Conservation (phyloP, 176 grass and related monocot genomes). For the Eleusine coracana region DNA sequence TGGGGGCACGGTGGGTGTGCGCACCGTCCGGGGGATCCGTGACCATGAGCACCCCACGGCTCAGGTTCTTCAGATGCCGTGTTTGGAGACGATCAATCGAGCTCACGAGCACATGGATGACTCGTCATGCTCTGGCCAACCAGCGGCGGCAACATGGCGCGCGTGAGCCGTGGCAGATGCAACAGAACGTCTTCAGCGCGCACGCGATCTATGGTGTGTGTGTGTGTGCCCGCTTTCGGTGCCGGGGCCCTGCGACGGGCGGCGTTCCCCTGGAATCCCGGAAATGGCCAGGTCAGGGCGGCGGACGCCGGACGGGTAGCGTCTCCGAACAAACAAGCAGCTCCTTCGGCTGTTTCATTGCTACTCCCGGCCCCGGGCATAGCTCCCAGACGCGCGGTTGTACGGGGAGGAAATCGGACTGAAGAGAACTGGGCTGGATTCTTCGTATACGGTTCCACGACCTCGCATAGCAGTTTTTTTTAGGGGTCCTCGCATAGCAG, state of each 20-base stretch:
- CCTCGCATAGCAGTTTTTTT: too few relatives aligned
- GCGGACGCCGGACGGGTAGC: too few relatives aligned
- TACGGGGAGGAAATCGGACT: too few relatives aligned
- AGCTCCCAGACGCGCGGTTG: too few relatives aligned
- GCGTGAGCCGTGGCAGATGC: not conserved
- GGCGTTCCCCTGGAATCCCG: too few relatives aligned
- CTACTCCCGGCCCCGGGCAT: too few relatives aligned
- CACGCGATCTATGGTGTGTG: not conserved
- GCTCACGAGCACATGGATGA: slow-evolving; percentile 2
- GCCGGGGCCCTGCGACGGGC: not conserved
- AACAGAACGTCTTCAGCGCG: not conserved
- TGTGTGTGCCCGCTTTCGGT: not conserved
- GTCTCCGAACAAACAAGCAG: not conserved
- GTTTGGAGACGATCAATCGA: not conserved
- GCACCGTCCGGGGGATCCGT: not conserved
- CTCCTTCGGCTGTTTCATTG: too few relatives aligned
- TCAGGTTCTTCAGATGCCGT: not conserved
- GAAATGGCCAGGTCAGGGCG: too few relatives aligned
- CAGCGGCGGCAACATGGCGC: not conserved
- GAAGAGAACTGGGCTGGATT: too few relatives aligned
- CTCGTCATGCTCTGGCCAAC: not conserved
- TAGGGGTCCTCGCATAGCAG: too few relatives aligned
- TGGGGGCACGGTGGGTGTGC: not conserved
- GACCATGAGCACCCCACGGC: not conserved
- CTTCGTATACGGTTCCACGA: too few relatives aligned